Conservation (phyloP, 2,329 filamentous ascomycete genomes). For the Periconia sp. region DNA sequence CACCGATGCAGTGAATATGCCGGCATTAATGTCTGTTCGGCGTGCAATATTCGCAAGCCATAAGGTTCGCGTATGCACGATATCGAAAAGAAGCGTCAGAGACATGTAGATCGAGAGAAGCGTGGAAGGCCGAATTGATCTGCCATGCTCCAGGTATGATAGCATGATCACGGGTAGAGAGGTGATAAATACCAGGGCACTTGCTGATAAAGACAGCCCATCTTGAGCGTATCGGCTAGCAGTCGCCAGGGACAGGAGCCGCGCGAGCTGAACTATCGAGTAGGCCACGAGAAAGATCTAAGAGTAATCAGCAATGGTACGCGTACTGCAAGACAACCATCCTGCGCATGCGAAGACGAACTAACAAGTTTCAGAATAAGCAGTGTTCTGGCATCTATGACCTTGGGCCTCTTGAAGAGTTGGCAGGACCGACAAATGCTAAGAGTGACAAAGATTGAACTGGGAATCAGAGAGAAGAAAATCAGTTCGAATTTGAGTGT, state of each 20-base stretch:
- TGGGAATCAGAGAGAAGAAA: constrained; percentile 41
- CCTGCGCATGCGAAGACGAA: not conserved
- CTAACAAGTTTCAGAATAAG: constrained; percentile 13
- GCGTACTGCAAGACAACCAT: constrained; percentile 1
- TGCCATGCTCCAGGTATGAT: constrained; percentile 18
- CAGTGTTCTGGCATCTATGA: constrained; percentile 30
- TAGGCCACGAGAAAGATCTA: constrained; percentile 26
- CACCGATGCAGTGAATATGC: constrained; percentile 17
- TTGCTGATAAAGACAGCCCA: constrained; percentile 35
- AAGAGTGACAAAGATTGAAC: constrained; percentile 36
- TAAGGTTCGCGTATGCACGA: constrained; percentile 17
- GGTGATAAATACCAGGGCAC: constrained; percentile 30
- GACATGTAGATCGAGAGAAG: constrained; percentile 19
- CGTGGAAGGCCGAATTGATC: constrained; percentile 20
- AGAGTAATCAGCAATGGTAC: constrained; percentile 11
- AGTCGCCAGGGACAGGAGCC: constrained; percentile 30
- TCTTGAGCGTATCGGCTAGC: constrained; percentile 13
- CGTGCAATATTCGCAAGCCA: constrained; percentile 14
- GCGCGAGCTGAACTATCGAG: constrained; percentile 28
- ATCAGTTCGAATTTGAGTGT: constrained; percentile 42
- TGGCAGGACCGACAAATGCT: constrained; percentile 35
- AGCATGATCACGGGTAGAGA: constrained; percentile 18
- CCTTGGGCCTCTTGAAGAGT: constrained; percentile 34
- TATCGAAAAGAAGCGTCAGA: constrained; percentile 22
- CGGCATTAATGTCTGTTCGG: constrained; percentile 9